Base-by-base conservation (phyloP, 345 rosid species). In the Linum lewisii region DNA sequence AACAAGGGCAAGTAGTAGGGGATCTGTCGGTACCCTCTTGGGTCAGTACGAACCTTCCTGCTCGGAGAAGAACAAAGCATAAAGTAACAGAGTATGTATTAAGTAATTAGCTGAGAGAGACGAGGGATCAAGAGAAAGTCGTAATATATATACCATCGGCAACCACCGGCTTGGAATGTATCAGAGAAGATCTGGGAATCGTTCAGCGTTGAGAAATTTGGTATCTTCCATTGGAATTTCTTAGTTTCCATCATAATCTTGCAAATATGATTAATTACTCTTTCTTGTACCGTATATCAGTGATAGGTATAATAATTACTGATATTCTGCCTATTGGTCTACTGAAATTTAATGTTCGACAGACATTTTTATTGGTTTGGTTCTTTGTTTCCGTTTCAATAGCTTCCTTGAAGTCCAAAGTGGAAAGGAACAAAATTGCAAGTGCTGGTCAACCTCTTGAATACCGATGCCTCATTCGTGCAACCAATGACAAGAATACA, bases 381-480 rank as follows among this genome's bases (percentile, higher is more conserved):
- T 62, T 49, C 36, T 54, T 24, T 45, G 61, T 10, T 60, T 62
- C 13, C 24, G 16, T 21, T 50, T 19, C 36, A 25, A 16, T 65
- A 90, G 95, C 97, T 0, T 83, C 99, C 22, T 61, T 86, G 81
- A 84, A 84, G 71, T 88, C 97, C 58, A 93, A 85, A 76, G 70
- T 72, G 51, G 85, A 86, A 57, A 86, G 56, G 78, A 86, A 86
- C 70, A 88, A 93, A 71, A 67, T 88, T 79, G 69, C 26, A 44
- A 76, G 81, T 53, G 70, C 69, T 24, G 88, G 82, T 34, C 74
- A 87, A 58, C 53, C 88, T 54, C 62, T 82, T n/a, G 97, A 93
- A 60, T 86, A 82, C 51, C 74, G 86, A 64, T 93, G 99, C 75
- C 89, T 93, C 49, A 73, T 93, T 47, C 95, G 99, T 21, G 99